phyloP scores from a whole-genome alignment of 176 grass and related monocot genomes.

The Hsuehochloa calcarea region DNA sequence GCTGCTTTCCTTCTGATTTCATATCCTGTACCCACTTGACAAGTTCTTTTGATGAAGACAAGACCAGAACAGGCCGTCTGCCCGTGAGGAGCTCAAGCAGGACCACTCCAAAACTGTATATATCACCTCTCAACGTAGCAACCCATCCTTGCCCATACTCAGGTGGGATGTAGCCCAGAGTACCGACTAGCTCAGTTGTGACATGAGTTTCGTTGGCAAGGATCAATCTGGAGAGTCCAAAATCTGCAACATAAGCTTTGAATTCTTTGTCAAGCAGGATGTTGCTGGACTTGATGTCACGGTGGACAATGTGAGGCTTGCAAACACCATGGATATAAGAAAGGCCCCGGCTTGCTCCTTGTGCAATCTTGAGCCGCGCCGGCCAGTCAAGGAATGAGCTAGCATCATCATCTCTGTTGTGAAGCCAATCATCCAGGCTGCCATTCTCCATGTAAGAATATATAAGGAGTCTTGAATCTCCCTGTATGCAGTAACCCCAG shows the following conservation, averaged over 20 bases:
- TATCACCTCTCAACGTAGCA: conserved; percentile 68
- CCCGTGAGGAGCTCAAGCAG: conserved; percentile 74
- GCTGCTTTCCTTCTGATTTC: conserved; percentile 39
- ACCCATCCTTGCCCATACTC: conserved; percentile 71
- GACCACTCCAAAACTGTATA: conserved; percentile 84
- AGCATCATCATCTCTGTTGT: conserved; percentile 40
- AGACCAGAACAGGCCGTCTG: conserved; percentile 47
- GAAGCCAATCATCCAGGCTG: conserved; percentile 75
- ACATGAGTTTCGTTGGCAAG: conserved; percentile 67
- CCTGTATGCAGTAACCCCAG: conserved; percentile 56
- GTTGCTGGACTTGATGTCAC: conserved; percentile 89
- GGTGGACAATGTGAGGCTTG: conserved; percentile 69
- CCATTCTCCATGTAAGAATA: conserved; percentile 87
- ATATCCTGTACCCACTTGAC: conserved; percentile 54
- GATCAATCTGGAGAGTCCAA: conserved; percentile 70
- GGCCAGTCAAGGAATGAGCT: conserved; percentile 50
- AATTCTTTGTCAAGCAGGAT: conserved; percentile 63
- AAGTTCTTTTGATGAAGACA: conserved; percentile 43
- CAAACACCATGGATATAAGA: conserved; percentile 60
- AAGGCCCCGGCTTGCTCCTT: conserved; percentile 45
- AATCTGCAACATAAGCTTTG: conserved; percentile 64
- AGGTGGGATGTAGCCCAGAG: conserved; percentile 78
- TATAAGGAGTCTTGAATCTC: conserved; percentile 49
- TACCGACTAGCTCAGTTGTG: conserved; percentile 68
- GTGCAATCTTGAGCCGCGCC: conserved; percentile 42